A percentile compares a stretch with the other conserved stretches of the same genome.
phyloP scores from a whole-genome alignment of 768 basidiomycete genomes.

The Rubroboletus pulcherrimus region DNA sequence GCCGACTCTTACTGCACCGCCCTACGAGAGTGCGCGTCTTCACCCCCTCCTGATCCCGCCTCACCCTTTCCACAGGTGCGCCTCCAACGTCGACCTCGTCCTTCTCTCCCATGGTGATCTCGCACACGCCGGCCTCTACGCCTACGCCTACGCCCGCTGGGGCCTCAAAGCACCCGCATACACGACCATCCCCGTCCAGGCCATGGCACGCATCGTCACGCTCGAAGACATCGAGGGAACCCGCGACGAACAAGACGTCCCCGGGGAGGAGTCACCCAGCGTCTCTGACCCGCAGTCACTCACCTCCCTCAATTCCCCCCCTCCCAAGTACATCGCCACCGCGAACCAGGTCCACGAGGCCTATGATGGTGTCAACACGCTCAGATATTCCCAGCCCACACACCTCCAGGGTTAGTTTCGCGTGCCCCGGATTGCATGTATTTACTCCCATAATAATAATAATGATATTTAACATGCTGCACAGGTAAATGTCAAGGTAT shows the following conservation, averaged over 20 bases:
- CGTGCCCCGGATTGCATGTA: neutral
- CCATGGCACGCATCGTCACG: constrained; percentile 90
- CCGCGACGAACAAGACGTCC: constrained; percentile 68
- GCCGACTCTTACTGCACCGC: constrained; percentile 55
- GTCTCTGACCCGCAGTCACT: constrained; percentile 17
- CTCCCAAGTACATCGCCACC: constrained; percentile 64
- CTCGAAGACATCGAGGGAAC: constrained; percentile 84
- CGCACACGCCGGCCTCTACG: constrained; percentile 84
- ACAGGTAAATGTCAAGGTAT: constrained; percentile 87
- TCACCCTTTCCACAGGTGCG: constrained; percentile 45
- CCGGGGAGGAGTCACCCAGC: constrained; percentile 25
- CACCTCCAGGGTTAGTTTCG: constrained; percentile 78
- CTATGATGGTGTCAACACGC: constrained; percentile 86
- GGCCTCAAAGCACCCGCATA: constrained; percentile 88
- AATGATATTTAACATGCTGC: neutral
- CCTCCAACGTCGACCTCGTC: constrained; percentile 83
- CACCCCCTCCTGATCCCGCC: neutral
- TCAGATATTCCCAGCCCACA: constrained; percentile 93
- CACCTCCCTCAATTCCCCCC: constrained; percentile 7
- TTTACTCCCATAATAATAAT: neutral
- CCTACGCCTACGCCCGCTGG: constrained; percentile 88
- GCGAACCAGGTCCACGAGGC: constrained; percentile 86
- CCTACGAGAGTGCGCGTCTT: constrained; percentile 57
- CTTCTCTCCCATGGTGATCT: constrained; percentile 93
- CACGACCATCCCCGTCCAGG: constrained; percentile 90